These are phyloP conservation scores for Aspergillus hortae DNA, from an alignment of 2,329 filamentous ascomycete species.

Conservation along the genomic window DNA sequence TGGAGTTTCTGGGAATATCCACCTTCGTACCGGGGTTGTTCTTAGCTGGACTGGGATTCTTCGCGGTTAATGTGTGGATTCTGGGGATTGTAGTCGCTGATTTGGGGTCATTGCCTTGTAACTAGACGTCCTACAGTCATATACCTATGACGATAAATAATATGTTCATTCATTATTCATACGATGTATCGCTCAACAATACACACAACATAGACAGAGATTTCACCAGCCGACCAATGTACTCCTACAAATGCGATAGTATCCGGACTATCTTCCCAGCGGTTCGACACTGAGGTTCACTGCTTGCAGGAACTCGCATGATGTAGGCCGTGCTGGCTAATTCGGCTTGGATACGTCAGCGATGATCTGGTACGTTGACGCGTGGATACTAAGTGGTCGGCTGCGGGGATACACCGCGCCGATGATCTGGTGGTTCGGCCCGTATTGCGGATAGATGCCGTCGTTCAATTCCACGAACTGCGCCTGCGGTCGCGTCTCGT, in stretches of 20 bases:
- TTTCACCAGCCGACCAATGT: background rate
- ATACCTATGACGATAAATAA: too few species aligned
- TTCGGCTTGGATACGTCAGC: constrained; percentile 35
- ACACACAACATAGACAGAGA: background rate
- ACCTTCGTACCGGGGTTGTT: constrained; percentile 86
- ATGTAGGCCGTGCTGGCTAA: background rate
- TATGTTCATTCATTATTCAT: background rate
- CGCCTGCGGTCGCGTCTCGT: constrained; percentile 55
- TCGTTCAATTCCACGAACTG: constrained; percentile 62
- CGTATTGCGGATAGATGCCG: constrained; percentile 51
- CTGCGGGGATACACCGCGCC: constrained; percentile 36
- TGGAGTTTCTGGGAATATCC: constrained; percentile 76
- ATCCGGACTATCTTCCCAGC: background rate
- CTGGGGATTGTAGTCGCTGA: constrained; percentile 76
- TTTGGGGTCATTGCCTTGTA: constrained; percentile 29
- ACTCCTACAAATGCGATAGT: background rate
- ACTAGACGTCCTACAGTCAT: too few species aligned
- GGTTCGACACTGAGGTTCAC: background rate
- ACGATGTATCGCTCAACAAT: background rate
- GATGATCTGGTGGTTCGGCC: constrained; percentile 28
- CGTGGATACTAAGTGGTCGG: constrained; percentile 38
- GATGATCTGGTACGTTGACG: constrained; percentile 38
- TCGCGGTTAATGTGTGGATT: constrained; percentile 82
- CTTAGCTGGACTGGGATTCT: constrained; percentile 72
- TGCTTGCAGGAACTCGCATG: background rate